Percentiles rank a stretch among this genome's conserved stretches.
Evolutionary conservation across 2,329 filamentous ascomycete genomes (phyloP).

Genomic region (Escovopsis sp.): DNA sequence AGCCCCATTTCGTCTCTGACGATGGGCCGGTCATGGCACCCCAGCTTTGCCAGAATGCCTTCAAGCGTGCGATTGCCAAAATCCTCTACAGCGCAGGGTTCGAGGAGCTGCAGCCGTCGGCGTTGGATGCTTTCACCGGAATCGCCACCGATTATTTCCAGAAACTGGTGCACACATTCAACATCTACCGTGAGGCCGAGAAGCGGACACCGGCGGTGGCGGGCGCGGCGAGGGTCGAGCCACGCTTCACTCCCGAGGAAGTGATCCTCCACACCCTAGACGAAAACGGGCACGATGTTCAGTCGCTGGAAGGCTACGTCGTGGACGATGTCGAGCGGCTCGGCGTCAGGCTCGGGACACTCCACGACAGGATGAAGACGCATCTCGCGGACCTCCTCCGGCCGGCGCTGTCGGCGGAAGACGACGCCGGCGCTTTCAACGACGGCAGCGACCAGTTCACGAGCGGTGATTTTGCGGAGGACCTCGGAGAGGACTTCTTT

Average conservation of each 20-base stretch:
- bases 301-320: constrained; percentile 69
- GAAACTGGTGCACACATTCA: constrained; percentile 67
- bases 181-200: constrained; percentile 69
- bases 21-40: constrained; percentile 78
- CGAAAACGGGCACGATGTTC: constrained; percentile 71
- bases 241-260: constrained; percentile 70
- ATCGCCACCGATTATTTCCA: constrained; percentile 80
- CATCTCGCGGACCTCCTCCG: constrained; percentile 88
- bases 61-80: constrained; percentile 85
- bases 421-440: constrained; percentile 83
- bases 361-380: constrained; percentile 89
- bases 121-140: constrained; percentile 79
- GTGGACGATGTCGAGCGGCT: constrained; percentile 89
- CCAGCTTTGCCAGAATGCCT: constrained; percentile 64
- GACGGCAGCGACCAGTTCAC: constrained; percentile 96
- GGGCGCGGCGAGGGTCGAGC: constrained; percentile 29
- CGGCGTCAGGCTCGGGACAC: constrained; percentile 59
- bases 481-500: constrained; percentile 97
- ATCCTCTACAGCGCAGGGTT: constrained; percentile 94
- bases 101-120: constrained; percentile 91
- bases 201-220: constrained; percentile 41
- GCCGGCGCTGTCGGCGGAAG: constrained; percentile 61
- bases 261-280: constrained; percentile 73
- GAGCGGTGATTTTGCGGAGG: constrained; percentile 91
- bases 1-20: constrained; percentile 79